These are phyloP conservation scores for Pythium dissimile DNA, from an alignment of 352 stramenopile species.

Conservation along the genomic window DNA sequence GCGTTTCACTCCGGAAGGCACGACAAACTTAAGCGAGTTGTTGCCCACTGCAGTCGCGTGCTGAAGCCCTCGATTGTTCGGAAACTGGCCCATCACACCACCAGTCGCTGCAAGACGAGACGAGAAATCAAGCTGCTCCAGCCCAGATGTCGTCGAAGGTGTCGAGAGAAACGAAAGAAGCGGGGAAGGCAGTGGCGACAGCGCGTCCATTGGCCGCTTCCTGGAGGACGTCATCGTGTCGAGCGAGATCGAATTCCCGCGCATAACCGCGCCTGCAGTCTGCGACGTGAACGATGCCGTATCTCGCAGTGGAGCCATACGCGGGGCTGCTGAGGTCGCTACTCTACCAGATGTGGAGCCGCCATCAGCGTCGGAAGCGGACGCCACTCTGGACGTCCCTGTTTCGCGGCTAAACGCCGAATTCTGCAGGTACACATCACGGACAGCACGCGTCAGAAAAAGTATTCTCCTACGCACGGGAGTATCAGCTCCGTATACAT, in stretches of 20 bases:
- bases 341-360: constrained; percentile 7
- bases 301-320: too few relatives aligned
- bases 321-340: not conserved
- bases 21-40: constrained; percentile 23
- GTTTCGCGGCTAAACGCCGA: constrained; percentile 12
- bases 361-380: not conserved
- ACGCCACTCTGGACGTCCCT: not conserved
- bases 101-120: not conserved
- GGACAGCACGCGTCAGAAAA: constrained; percentile 7
- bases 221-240: constrained; percentile 6
- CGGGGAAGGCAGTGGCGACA: constrained; percentile 23
- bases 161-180: constrained; percentile 20
- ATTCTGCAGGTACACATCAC: constrained; percentile 6
- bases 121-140: constrained; percentile 13
- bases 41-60: constrained; percentile 3
- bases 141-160: not conserved
- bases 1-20: constrained; percentile 15
- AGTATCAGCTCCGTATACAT: too few relatives aligned
- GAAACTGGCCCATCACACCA: not conserved
- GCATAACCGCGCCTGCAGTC: not conserved
- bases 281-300: too few relatives aligned
- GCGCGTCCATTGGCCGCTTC: constrained; percentile 18
- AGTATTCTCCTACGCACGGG: too few relatives aligned
- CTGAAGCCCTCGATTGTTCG: not conserved
- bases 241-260: constrained; percentile 11